phyloP scores from a whole-genome alignment of 176 grass and related monocot genomes.

The Eleusine coracana region DNA sequence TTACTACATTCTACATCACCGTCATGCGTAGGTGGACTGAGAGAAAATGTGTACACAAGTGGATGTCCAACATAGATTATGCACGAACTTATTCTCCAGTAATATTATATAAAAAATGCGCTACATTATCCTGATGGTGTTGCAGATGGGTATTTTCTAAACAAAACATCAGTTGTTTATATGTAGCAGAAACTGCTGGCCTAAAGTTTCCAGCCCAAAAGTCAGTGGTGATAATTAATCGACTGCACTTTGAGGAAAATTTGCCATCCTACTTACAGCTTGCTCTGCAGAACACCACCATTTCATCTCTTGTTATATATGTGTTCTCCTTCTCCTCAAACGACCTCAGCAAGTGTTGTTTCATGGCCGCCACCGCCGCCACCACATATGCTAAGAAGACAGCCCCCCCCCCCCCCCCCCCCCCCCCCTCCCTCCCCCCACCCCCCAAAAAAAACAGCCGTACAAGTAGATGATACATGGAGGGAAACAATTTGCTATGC shows the following conservation, averaged over 20 bases:
- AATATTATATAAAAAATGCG: not conserved
- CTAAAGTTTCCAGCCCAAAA: not conserved
- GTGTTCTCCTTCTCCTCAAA: too few relatives aligned
- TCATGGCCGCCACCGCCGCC: too few relatives aligned
- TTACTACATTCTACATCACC: not conserved
- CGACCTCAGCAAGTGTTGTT: not conserved
- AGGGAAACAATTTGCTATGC: not conserved
- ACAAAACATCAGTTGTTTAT: not conserved
- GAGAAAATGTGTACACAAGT: not conserved
- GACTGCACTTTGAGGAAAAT: too few relatives aligned
- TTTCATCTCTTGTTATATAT: too few relatives aligned
- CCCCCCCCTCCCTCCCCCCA: too few relatives aligned
- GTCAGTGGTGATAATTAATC: not conserved
- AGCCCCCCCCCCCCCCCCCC: too few relatives aligned
- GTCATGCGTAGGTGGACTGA: not conserved
- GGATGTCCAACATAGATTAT: not conserved
- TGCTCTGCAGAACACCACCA: too few relatives aligned
- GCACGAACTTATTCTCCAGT: not conserved
- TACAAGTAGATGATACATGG: not conserved
- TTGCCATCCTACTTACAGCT: too few relatives aligned
- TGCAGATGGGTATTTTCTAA: not conserved
- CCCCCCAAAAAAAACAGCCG: too few relatives aligned
- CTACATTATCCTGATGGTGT: too few relatives aligned
- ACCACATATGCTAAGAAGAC: too few relatives aligned
- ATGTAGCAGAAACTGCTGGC: not conserved